A percentile compares a stretch with the other conserved stretches of the same genome.
Evolutionary conservation across 2,329 filamentous ascomycete species (phyloP).

Genomic region (Bipolaris sorokiniana): DNA sequence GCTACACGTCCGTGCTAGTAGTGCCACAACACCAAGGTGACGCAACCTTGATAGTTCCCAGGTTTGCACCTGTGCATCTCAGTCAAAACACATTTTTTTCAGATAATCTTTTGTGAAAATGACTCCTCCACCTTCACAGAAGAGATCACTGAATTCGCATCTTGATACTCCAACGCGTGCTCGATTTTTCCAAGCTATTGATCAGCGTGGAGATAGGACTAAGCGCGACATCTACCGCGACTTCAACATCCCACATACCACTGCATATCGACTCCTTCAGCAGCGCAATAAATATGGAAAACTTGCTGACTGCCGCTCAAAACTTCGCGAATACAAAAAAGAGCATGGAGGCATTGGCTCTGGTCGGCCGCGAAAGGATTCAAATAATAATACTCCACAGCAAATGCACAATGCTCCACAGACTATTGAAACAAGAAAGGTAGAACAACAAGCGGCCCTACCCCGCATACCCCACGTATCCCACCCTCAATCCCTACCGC

Average conservation of each 20-base stretch:
- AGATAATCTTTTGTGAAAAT: not conserved
- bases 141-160: not conserved
- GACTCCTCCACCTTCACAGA: not conserved
- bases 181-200: not conserved
- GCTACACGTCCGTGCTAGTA: not conserved
- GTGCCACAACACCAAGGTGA: not conserved
- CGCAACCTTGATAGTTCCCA: not conserved
- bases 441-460: not conserved
- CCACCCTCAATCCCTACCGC: not conserved
- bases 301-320: not conserved
- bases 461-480: constrained; percentile 23
- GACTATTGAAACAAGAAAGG: no score
- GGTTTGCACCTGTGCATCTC: not conserved
- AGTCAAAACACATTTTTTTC: not conserved
- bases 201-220: not conserved
- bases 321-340: not conserved
- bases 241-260: not conserved
- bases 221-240: not conserved
- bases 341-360: not conserved
- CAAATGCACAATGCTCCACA: no score
- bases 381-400: not conserved
- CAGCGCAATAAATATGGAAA: not conserved
- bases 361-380: not conserved
- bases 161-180: not conserved
- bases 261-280: not conserved